phyloP scores from a whole-genome alignment of 73 alveolate genomes.

The Urostyla sp. region DNA sequence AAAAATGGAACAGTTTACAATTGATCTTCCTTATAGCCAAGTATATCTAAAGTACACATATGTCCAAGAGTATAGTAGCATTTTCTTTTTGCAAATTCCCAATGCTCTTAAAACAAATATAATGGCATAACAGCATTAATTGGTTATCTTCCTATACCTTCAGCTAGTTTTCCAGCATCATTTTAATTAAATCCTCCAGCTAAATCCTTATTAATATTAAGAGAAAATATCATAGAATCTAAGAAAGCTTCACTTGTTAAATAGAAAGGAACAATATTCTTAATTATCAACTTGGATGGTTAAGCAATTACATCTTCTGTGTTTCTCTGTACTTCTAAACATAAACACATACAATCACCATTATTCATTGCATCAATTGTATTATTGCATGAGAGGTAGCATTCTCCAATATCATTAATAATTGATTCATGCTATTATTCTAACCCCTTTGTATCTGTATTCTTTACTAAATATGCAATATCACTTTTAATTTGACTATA shows the following conservation, averaged over 20 bases:
- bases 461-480: constrained; percentile 16
- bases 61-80: constrained; percentile 62
- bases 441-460: constrained; percentile 16
- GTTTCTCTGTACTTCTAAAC: constrained; percentile 64
- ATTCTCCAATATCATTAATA: constrained; percentile 42
- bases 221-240: constrained; percentile 44
- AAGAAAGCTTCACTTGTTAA: constrained; percentile 64
- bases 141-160: constrained; percentile 64
- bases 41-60: constrained; percentile 65
- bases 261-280: constrained; percentile 65
- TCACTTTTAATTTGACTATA: constrained; percentile 46
- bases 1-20: constrained; percentile 60
- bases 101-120: constrained; percentile 61
- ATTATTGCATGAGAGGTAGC: constrained; percentile 62
- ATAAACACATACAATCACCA: constrained; percentile 64
- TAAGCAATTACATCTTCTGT: constrained; percentile 72
- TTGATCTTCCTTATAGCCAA: constrained; percentile 66
- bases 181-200: constrained; percentile 38
- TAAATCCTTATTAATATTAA: constrained; percentile 36
- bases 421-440: constrained; percentile 39
- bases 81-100: constrained; percentile 70
- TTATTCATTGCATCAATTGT: constrained; percentile 54
- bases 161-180: constrained; percentile 56
- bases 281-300: constrained; percentile 60
- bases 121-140: constrained; percentile 69